Evolutionary conservation across 352 stramenopile genomes (phyloP), one percentile per base, ranked within the genome.

Genomic region (Pythium scleroteichum): DNA sequence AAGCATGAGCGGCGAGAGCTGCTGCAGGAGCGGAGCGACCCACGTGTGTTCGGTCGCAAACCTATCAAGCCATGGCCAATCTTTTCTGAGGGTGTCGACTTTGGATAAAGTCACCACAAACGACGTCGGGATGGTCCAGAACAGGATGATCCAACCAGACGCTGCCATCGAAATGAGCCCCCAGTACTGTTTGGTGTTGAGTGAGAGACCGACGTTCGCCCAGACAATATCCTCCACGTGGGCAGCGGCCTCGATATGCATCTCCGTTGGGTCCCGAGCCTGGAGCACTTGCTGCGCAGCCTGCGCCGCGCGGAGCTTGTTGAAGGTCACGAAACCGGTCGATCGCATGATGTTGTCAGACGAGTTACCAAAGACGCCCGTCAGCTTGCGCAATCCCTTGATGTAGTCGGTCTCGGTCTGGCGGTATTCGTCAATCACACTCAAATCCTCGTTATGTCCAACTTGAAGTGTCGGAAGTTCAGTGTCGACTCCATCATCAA

Each of bases 291-390:
- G 85, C 49, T 90, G 83, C 12, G 81, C 86, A 14, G 85, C 84
- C 63, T 94, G 83, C 2, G 81, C 81, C 0, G 68, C 80, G 44
- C 87, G 83, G 6, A 94, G 62, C 41, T 66, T 90, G 44, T 78
- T 85, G 71, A 94, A 94, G 2, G 85, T 94, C 38, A 94, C 83
- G 50, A 94, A 94, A 1, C 81, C 85, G 1, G 83, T 79, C 14
- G 61, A 52, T 7, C 79, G 82, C 85, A 94, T 94, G 59, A 91
- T 88, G 51, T 59, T 62, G 26, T 68, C 53, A 8, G 72, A 75
- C 2, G 77, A 54, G 17, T 52, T 75, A 27, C 63, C 62, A 17
- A 78, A 62, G 13, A 68, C 64, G 47, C 73, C 74, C 56, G 78
- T 68, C 32, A 48, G 39, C 38, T 64, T 71, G 51, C 64, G 64